These are phyloP conservation scores for Arthroderma uncinatum DNA, from an alignment of 2,329 filamentous ascomycete species.

Conservation along the genomic window DNA sequence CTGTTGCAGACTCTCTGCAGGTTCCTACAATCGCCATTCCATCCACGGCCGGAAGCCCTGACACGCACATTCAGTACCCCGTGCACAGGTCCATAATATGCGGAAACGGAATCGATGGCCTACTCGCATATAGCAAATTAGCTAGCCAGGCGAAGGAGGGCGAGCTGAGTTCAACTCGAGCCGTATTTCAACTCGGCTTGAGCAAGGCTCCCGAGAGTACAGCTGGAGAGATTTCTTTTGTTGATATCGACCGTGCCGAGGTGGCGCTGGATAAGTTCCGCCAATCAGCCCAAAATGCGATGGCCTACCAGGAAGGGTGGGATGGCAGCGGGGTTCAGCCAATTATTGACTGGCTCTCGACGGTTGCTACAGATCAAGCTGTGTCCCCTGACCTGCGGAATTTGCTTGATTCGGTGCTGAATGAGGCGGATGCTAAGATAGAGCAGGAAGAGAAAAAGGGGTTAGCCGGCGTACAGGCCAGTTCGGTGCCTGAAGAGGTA, in stretches of 20 bases:
- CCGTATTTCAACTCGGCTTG: slow-evolving; percentile 37
- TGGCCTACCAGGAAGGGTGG: slow-evolving; percentile 64
- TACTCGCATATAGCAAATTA: slow-evolving; percentile 32
- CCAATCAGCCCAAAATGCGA: slow-evolving; percentile 56
- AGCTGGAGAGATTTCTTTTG: slow-evolving; percentile 33
- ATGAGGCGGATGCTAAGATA: slow-evolving; percentile 28
- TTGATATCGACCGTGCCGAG: slow-evolving; percentile 55
- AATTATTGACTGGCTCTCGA: slow-evolving; percentile 53
- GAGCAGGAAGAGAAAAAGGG: slow-evolving; percentile 22
- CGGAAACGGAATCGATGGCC: slow-evolving; percentile 59
- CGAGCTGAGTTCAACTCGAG: slow-evolving; percentile 23
- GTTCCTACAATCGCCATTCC: slow-evolving; percentile 64
- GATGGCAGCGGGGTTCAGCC: slow-evolving; percentile 56
- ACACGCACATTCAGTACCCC: slow-evolving; percentile 61
- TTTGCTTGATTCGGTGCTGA: slow-evolving; percentile 57
- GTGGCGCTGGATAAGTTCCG: slow-evolving; percentile 58
- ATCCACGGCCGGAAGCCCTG: slow-evolving; percentile 51
- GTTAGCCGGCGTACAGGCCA: slow-evolving; percentile 22
- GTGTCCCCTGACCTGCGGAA: slow-evolving; percentile 56
- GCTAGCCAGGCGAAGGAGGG: slow-evolving; percentile 22
- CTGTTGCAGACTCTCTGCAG: slow-evolving; percentile 53
- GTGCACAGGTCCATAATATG: slow-evolving; percentile 74
- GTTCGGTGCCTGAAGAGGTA: slow-evolving; percentile 33
- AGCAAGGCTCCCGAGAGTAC: slow-evolving; percentile 32
- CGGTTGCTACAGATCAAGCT: slow-evolving; percentile 33